phyloP scores from a whole-genome alignment of 2,329 filamentous ascomycete genomes.

The Aureobasidium lini region DNA sequence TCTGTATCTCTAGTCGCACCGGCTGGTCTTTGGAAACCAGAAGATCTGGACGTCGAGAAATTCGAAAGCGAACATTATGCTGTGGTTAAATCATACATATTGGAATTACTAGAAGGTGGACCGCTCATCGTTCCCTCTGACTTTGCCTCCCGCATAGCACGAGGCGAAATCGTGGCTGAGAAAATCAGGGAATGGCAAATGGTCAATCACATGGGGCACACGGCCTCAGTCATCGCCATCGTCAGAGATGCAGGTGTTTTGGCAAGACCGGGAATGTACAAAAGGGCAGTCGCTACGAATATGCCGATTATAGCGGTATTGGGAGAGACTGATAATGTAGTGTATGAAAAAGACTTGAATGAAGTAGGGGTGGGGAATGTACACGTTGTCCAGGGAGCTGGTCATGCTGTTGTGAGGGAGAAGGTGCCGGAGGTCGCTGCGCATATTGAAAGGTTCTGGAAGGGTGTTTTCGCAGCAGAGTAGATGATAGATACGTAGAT shows the following conservation, averaged over 20 bases:
- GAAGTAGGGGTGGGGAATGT: slow-evolving; percentile 31
- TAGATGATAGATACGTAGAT: not conserved
- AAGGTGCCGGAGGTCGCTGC: slow-evolving; percentile 31
- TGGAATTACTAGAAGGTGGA: slow-evolving; percentile 39
- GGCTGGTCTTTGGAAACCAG: slow-evolving; percentile 3
- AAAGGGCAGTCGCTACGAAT: slow-evolving; percentile 20
- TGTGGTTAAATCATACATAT: slow-evolving; percentile 29
- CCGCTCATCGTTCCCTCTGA: slow-evolving; percentile 34
- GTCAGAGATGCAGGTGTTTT: slow-evolving; percentile 40
- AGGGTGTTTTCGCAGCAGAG: not conserved
- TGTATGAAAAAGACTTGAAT: slow-evolving; percentile 26
- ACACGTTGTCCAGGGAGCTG: slow-evolving; percentile 30
- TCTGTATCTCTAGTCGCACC: slow-evolving; percentile 6
- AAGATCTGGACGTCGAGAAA: not conserved
- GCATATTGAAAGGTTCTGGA: slow-evolving; percentile 28
- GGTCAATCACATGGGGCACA: slow-evolving; percentile 39
- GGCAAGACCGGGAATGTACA: slow-evolving; percentile 32
- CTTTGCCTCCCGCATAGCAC: slow-evolving; percentile 37
- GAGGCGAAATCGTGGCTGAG: slow-evolving; percentile 41
- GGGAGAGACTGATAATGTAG: slow-evolving; percentile 17
- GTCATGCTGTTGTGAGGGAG: slow-evolving; percentile 36
- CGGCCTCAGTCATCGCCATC: slow-evolving; percentile 39
- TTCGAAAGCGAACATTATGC: slow-evolving; percentile 24
- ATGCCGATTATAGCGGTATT: not conserved
- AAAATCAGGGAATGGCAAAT: slow-evolving; percentile 45